These are phyloP conservation scores for Sporothrix dimorphospora DNA, from an alignment of 2,329 filamentous ascomycete species.

Conservation along the genomic window DNA sequence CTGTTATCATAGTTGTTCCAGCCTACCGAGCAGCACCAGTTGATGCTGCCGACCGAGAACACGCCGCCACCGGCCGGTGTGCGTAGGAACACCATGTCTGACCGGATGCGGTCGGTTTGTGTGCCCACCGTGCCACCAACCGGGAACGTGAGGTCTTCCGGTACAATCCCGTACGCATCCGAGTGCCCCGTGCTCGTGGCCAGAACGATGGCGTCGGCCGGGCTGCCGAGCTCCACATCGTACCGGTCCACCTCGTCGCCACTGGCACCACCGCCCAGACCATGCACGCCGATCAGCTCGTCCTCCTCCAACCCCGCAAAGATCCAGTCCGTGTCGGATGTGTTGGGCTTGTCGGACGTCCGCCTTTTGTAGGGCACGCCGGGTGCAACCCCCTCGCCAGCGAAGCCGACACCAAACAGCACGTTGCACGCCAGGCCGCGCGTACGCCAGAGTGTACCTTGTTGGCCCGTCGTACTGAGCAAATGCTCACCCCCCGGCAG, in stretches of 20 bases:
- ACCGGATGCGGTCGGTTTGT: slow-evolving; percentile 34
- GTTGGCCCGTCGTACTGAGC: slow-evolving; percentile 15
- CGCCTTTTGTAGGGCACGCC: slow-evolving; percentile 35
- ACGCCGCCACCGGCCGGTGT: slow-evolving; percentile 33
- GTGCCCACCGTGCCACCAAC: slow-evolving; percentile 35
- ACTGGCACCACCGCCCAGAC: slow-evolving; percentile 41
- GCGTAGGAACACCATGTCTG: slow-evolving; percentile 36
- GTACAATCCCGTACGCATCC: slow-evolving; percentile 36
- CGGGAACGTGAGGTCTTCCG: slow-evolving; percentile 35
- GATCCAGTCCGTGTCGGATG: slow-evolving; percentile 26
- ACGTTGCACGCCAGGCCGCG: slow-evolving; percentile 40
- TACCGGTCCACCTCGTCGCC: slow-evolving; percentile 45
- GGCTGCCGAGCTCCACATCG: slow-evolving; percentile 40
- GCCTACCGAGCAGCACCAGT: slow-evolving; percentile 34
- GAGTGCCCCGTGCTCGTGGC: slow-evolving; percentile 36
- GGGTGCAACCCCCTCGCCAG: slow-evolving; percentile 39
- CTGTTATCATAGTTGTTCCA: neutral
- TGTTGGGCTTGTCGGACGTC: slow-evolving; percentile 8
- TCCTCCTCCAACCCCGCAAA: slow-evolving; percentile 29
- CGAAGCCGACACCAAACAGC: slow-evolving; percentile 41
- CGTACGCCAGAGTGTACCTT: slow-evolving; percentile 41
- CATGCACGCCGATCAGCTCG: slow-evolving; percentile 33
- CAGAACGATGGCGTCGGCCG: slow-evolving; percentile 38
- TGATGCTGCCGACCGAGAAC: slow-evolving; percentile 38
- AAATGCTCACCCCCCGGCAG: neutral